Evolutionary conservation across 768 basidiomycete genomes (phyloP), one percentile per base, ranked within the genome.

Genomic region (Vararia minispora): DNA sequence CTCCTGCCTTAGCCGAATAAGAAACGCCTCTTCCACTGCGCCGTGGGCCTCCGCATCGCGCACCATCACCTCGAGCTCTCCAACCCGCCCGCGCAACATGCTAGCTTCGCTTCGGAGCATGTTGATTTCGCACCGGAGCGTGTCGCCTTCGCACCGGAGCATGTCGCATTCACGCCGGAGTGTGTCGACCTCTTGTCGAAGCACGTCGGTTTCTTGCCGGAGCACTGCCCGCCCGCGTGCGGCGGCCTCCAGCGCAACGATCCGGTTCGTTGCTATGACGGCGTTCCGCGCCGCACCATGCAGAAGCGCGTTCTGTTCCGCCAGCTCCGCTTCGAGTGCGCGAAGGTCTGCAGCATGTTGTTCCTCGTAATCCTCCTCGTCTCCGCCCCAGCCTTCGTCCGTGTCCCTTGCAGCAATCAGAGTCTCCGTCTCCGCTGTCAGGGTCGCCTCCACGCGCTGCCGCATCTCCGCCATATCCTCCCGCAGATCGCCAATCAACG

Each of bases 231-330:
- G 41, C 14, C 38, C 29, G 13, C 47, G 47, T 5, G 23, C 21
- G 21, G 28, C 45, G 12, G 38, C 35, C 28, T 48, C 47, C 20
- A 48, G 47, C n/a, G 40, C 45, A 16, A 48, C 39, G 35, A 48
- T 48, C 35, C 45, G 34, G 37, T 48, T 48, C 24, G 47, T 48
- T 22, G 45, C 40, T 16, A 22, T 27, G 21, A 47, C 41, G 10
- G 47, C 47, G 18, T 42, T 48, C 24, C 22, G 38, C 33, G 42
- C 45, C 21, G 44, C 47, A 1, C 45, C 41, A n/a, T n/a, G n/a
- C n/a, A n/a, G n/a, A n/a, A n/a, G n/a, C n/a, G n/a, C n/a, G n/a
- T n/a, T n/a, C n/a, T n/a, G n/a, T n/a, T n/a, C n/a, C n/a, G n/a
- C n/a, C n/a, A n/a, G n/a, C n/a, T n/a, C n/a, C n/a, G n/a, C n/a